A percentile compares a stretch with the other conserved stretches of the same genome.
phyloP scores from a whole-genome alignment of 2,329 filamentous ascomycete genomes.

The Boeremia lycopersici region DNA sequence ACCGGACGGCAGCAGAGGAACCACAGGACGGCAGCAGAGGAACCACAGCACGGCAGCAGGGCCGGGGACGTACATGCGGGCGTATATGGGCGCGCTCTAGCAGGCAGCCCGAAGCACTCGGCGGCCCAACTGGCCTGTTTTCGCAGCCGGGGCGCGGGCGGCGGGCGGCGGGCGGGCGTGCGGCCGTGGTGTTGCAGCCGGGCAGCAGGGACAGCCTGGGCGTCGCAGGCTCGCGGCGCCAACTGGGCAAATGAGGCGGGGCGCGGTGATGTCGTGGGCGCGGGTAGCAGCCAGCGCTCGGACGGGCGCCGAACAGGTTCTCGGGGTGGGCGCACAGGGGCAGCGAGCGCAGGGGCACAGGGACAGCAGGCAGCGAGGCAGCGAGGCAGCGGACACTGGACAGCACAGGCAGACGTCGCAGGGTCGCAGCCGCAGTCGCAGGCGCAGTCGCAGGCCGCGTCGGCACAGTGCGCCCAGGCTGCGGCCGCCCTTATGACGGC shows the following conservation, averaged over 20 bases:
- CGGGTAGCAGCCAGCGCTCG: neutral
- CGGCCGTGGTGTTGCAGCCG: neutral
- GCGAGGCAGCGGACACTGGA: no score
- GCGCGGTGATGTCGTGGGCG: neutral
- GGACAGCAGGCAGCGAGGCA: no score
- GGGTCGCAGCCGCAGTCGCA: no score
- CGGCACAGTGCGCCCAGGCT: no score
- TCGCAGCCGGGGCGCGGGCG: neutral
- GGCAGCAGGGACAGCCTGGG: neutral
- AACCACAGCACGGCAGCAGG: slow-evolving; percentile 31
- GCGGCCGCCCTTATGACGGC: no score
- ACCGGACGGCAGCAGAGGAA: slow-evolving; percentile 22
- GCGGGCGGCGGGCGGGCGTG: neutral
- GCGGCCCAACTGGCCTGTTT: slow-evolving; percentile 16
- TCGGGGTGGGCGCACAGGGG: neutral
- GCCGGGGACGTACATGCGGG: slow-evolving; percentile 45
- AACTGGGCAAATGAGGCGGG: slow-evolving; percentile 18
- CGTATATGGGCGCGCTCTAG: slow-evolving; percentile 10
- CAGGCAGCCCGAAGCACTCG: neutral
- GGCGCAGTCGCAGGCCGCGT: no score
- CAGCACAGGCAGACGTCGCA: no score
- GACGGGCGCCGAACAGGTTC: slow-evolving; percentile 6
- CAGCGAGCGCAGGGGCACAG: no score
- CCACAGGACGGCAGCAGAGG: slow-evolving; percentile 6
- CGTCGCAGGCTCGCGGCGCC: neutral